These are phyloP conservation scores for Postia placenta DNA, from an alignment of 768 basidiomycete genomes.

Conservation along the genomic window DNA sequence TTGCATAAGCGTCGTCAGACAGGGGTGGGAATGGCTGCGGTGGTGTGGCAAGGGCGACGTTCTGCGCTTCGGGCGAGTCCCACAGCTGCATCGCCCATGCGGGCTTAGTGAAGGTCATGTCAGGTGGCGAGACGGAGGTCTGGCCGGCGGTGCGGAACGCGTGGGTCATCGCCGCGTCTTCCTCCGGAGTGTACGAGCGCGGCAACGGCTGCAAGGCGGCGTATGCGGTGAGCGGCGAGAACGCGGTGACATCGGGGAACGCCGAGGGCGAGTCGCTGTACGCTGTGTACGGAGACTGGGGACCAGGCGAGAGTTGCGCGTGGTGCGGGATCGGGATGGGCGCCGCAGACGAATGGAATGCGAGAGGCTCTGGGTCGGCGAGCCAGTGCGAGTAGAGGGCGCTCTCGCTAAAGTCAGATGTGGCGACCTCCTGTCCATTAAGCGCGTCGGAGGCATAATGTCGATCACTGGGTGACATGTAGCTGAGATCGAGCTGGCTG, in stretches of 20 bases:
- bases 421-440: conserved; percentile 24
- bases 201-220: conserved; percentile 56
- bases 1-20: conserved; percentile 34
- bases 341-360: conserved; percentile 38
- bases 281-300: conserved; percentile 41
- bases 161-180: conserved; percentile 18
- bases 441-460: conserved; percentile 29
- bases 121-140: conserved; percentile 1
- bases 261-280: conserved; percentile 37
- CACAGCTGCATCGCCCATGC: conserved; percentile 65
- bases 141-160: conserved; percentile 13
- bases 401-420: conserved; percentile 35
- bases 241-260: conserved; percentile 43
- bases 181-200: conserved; percentile 53
- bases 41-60: conserved; percentile 22
- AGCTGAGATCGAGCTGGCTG: conserved; percentile 27
- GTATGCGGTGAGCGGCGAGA: conserved; percentile 53
- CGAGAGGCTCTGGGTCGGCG: conserved; percentile 45
- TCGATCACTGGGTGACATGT: conserved; percentile 28
- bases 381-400: conserved; percentile 53
- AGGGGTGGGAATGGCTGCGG: conserved; percentile 28
- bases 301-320: conserved; percentile 12
- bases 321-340: conserved; percentile 56
- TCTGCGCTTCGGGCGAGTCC: conserved; percentile 41
- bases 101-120: conserved; percentile 27